Base-by-base conservation (phyloP, 1,284 basidiomycete species). In the Thecaphora thlaspeos region DNA sequence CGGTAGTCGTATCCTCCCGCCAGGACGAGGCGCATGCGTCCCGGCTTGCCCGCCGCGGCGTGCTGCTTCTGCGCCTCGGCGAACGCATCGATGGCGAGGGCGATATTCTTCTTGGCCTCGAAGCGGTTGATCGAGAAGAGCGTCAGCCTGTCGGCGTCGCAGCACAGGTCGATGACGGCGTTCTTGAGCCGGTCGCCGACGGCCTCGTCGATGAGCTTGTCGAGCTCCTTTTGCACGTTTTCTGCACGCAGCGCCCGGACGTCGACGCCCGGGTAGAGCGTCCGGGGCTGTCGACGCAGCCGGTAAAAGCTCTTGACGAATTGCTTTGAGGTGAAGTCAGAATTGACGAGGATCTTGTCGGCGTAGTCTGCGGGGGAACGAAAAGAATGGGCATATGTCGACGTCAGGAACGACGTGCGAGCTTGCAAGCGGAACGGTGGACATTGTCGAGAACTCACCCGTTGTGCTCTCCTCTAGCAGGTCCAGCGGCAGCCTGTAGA, bases 61-160 rank as follows among this genome's bases (percentile, higher is more conserved):
- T 51, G 18, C 47, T 71, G 50, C 51, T 68, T 65, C 42, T 57
- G 53, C 10, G 57, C 59, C 4, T 46, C 37, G 4, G 88, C 86
- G 68, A 94, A 96, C 0, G 93, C 82, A 41, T 87, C 80, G 23
- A 98, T 81, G 0, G 92, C 92, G 2, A 98, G 81, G 0, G 84
- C 85, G 0, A 84, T 83, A 66, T 98, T 94, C 81, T 98, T 98
- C 82, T 97, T 98, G 61, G 84, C 86, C 80, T 98, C 94, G 73
- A 95, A 98, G 1, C 94, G 88, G 76, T 98, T 98, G 46, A 98
- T 81, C 0, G 92, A 96, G 0, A 97, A 71, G 2, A 98, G 79
- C 0, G 88, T 91, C 1, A 88, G 89, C 4, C 83, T 53, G 23
- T 48, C 41, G n/a, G 43, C 24, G 24, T 57, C 59, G 30, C 49